These are phyloP conservation scores for Myxozyma udenii DNA, from an alignment of 805 yeast species.

Conservation along the genomic window DNA sequence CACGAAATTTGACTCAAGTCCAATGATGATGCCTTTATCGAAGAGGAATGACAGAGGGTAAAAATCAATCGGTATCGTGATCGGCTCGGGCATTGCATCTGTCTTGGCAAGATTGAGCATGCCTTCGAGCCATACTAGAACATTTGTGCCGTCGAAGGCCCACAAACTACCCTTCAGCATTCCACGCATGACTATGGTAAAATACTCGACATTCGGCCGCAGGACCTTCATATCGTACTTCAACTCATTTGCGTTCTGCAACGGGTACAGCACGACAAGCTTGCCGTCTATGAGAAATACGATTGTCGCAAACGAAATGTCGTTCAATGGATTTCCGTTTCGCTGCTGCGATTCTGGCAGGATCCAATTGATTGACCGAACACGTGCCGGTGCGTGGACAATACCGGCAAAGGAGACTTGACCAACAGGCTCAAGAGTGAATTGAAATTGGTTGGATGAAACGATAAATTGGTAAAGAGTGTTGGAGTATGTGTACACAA, in stretches of 20 bases:
- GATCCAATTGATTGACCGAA: conserved; percentile 39
- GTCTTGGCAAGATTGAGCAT: conserved; percentile 12
- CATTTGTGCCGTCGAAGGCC: conserved; percentile 44
- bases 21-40: conserved; percentile 50
- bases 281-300: conserved; percentile 42
- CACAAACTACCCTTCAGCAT: conserved; percentile 38
- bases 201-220: conserved; percentile 41
- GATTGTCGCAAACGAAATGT: conserved; percentile 31
- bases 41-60: conserved; percentile 50
- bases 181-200: conserved; percentile 32
- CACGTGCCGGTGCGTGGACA: conserved; percentile 41
- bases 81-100: conserved; percentile 24
- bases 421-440: conserved; percentile 34
- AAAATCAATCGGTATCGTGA: conserved; percentile 41
- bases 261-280: conserved; percentile 35
- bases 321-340: conserved; percentile 29
- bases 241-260: conserved; percentile 14
- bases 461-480: conserved; percentile 35
- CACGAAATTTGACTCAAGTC: conserved; percentile 48
- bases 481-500: conserved; percentile 40
- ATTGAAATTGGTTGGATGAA: conserved; percentile 22
- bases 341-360: conserved; percentile 30
- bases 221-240: conserved; percentile 33
- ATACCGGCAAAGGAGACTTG: conserved; percentile 40
- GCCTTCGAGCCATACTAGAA: conserved; percentile 29